These are phyloP conservation scores for Ilyonectria destructans DNA, from an alignment of 2,329 filamentous ascomycete genomes.

Conservation along the genomic window DNA sequence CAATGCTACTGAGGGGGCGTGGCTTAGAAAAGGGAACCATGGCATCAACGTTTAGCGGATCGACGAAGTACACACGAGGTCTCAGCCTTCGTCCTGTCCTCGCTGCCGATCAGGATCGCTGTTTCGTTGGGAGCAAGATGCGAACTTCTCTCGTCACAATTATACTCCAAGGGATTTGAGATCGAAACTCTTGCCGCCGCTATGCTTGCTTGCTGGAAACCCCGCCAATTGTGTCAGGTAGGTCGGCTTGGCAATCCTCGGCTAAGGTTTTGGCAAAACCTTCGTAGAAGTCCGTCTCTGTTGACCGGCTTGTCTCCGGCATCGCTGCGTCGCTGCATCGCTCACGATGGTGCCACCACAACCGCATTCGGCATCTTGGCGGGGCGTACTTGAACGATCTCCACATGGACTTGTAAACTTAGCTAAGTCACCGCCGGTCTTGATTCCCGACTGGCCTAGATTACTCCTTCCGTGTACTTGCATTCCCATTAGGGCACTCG, in stretches of 20 bases:
- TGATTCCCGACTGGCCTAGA: not conserved
- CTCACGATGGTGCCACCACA: not conserved
- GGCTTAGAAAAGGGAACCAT: not conserved
- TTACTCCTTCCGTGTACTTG: not conserved
- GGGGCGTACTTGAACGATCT: not conserved
- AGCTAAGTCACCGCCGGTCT: conserved; percentile 1
- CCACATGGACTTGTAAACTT: not conserved
- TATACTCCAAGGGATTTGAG: not conserved
- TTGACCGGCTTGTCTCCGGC: not conserved
- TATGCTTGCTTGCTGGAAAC: not conserved
- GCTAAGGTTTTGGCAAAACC: conserved; percentile 1
- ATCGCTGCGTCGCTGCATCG: not conserved
- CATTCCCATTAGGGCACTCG: not conserved
- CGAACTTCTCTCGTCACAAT: not conserved
- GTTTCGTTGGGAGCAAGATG: not conserved
- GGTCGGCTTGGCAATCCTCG: not conserved
- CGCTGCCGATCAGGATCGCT: not conserved
- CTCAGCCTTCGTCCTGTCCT: not conserved
- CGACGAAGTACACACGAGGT: not conserved
- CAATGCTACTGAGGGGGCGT: not conserved
- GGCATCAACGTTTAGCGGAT: not conserved
- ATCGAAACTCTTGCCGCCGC: not conserved
- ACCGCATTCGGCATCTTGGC: conserved; percentile 1
- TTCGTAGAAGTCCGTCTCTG: not conserved
- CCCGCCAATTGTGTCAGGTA: not conserved